Conservation (phyloP, 2,329 filamentous ascomycete genomes). For the Monosporascus sp. region DNA sequence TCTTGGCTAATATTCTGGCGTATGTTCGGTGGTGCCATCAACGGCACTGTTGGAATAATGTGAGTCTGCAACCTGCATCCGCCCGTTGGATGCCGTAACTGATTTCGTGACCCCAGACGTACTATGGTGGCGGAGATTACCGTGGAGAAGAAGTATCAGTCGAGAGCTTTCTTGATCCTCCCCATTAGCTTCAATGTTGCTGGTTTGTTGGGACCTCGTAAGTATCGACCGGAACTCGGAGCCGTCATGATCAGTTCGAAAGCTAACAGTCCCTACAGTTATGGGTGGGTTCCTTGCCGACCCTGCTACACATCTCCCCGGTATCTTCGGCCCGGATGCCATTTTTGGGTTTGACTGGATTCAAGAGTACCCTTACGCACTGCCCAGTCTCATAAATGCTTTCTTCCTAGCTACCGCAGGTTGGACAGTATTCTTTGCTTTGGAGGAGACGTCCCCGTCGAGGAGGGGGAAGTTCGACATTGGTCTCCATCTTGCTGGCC, state of each 20-base stretch:
- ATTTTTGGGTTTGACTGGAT: slow-evolving; percentile 59
- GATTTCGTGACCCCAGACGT: slow-evolving; percentile 24
- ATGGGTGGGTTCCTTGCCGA: slow-evolving; percentile 65
- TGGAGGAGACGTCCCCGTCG: slow-evolving; percentile 54
- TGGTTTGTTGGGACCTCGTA: slow-evolving; percentile 39
- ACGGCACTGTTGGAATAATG: slow-evolving; percentile 45
- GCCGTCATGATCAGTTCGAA: not conserved
- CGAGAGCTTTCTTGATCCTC: slow-evolving; percentile 40
- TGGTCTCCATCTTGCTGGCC: slow-evolving; percentile 32
- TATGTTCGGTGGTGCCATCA: slow-evolving; percentile 53
- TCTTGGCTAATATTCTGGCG: slow-evolving; percentile 60
- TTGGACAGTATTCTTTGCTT: slow-evolving; percentile 52
- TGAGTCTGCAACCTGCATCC: slow-evolving; percentile 20
- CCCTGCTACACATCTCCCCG: slow-evolving; percentile 55
- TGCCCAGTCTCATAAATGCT: slow-evolving; percentile 64
- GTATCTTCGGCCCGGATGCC: slow-evolving; percentile 55
- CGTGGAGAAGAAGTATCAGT: slow-evolving; percentile 41
- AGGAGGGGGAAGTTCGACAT: slow-evolving; percentile 40
- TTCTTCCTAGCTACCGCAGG: slow-evolving; percentile 52
- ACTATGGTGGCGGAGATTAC: slow-evolving; percentile 46
- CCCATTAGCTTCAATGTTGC: slow-evolving; percentile 45
- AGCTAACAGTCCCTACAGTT: slow-evolving; percentile 25
- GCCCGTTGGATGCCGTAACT: not conserved
- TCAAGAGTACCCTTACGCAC: slow-evolving; percentile 59
- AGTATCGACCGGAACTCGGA: slow-evolving; percentile 8